Conservation (phyloP, 345 rosid species). For the Syzygium jambos region DNA sequence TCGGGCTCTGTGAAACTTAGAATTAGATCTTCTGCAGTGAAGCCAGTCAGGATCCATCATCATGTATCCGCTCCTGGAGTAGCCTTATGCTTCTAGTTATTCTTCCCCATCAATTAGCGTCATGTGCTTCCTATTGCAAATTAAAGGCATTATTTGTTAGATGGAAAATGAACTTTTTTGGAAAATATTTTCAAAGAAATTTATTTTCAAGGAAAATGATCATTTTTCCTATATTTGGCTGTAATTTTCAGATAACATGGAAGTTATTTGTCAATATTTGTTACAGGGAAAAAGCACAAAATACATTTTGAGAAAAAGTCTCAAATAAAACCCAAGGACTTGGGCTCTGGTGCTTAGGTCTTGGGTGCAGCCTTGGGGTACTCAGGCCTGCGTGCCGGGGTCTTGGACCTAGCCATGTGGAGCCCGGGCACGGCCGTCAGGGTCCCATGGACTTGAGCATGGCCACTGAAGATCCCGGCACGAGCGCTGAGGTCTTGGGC, state of each 20-base stretch:
- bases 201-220: not conserved
- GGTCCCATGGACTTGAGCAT: not conserved
- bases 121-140: not conserved
- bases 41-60: not conserved
- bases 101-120: not conserved
- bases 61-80: not conserved
- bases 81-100: not conserved
- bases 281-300: not conserved
- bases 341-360: not conserved
- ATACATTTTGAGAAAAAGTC: not conserved
- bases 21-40: not conserved
- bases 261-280: not conserved
- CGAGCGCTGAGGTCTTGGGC: not conserved
- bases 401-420: not conserved
- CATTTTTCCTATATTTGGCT: not conserved
- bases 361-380: not conserved
- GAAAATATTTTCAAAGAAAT: too few species aligned
- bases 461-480: not conserved
- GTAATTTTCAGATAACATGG: not conserved
- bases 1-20: not conserved
- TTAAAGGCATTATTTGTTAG: not conserved
- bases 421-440: rapidly evolving
- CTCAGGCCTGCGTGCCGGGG: not conserved
- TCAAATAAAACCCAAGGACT: not conserved
- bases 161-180: not conserved